Base-by-base conservation (phyloP, 768 basidiomycete species). In the Chlorophyllum brunneum region DNA sequence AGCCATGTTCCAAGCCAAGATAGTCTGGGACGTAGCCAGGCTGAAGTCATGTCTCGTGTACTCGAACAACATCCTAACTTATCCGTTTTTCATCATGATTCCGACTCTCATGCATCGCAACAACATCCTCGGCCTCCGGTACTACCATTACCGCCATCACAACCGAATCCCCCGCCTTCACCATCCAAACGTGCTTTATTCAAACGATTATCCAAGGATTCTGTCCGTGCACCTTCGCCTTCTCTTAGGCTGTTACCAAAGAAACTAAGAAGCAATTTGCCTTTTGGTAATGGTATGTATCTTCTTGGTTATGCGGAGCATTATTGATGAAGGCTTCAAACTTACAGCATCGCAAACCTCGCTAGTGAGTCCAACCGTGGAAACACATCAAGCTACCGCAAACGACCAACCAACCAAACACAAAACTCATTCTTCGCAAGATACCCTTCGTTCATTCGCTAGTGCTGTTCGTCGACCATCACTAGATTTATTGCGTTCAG, bases 21-120 rank as follows among this genome's bases (percentile, higher is more conserved):
- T 27, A 36, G 40, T 16, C 22, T 27, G 10, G 39, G 20, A 20
- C 23, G 39, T 22, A 53, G 29, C 26, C 65, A 64, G 30, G 63
- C 67, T 49, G 76, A 76, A 48, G 79, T 83, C 18, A 63, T 83
- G 58, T 64, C 68, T 43, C 74, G 71, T 59, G 77, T 82, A 26
- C 76, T 73, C 54, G 79, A 84, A 62, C 80, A 82, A 50, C 81
- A 84, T 53, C 81, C 80, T 20, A 83, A 82, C 63, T 61, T 82
- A 47, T 83, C 83, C 20, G 69, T 81, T 54, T 82, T 82, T 55
- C 76, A 81, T 54, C 77, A 81, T 54, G 58, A 67, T 38, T 56
- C 65, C 34, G 65, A 70, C 30, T 66, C 70, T 46, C 57, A 60
- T 2, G 61, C 61, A 3, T 55, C 57, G 23, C 54, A 65, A 1